Evolutionary conservation across 495 filamentous ascomycete species (phyloP), one percentile per base, ranked within the genome.

Genomic region (Oidiodendron maius): DNA sequence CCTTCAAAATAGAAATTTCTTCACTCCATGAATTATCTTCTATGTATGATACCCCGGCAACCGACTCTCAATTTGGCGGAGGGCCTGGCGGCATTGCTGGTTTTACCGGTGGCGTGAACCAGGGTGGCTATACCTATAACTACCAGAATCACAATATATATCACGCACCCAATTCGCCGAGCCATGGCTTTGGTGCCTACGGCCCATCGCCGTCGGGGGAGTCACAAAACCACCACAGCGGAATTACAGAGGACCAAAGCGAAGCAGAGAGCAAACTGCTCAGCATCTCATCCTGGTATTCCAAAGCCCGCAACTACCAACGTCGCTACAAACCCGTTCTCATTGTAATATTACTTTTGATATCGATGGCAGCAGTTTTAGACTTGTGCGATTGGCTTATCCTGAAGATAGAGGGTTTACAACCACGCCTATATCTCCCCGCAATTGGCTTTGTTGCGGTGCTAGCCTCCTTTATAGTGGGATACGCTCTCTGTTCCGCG

Each of bases 171-270:
- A 38, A 37, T 2, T 40, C 28, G 21, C 55, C 43, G 40, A 38
- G 30, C 10, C 51, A 44, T 32, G 40, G 28, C 18, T 43, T 37
- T 18, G 15, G 43, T 16, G 18, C 46, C 3, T 44, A 43, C 23
- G 43, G 45, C 32, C 40, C 36, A 16, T 39, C 50, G 4, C 46
- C 24, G 15, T 43, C 55, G n/a, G 49, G 50, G 3, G 28, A 32
- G 15, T 36, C 35, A n/a, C n/a, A n/a, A n/a, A n/a, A n/a, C n/a
- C n/a, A n/a, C n/a, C n/a, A n/a, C n/a, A n/a, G n/a, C n/a, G n/a
- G n/a, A n/a, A 8, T 55, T 40, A 35, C 53, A 57, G 23, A 43
- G 52, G 11, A 47, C 18, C 47, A 18, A 32, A 13, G 16, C 44
- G 50, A 30, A 40, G 15, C 24, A 46, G 12, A 32, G 35, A 28